A percentile compares a stretch with the other conserved stretches of the same genome.
These are phyloP conservation scores for Mycena venus DNA, from an alignment of 768 basidiomycete genomes.

Conservation along the genomic window DNA sequence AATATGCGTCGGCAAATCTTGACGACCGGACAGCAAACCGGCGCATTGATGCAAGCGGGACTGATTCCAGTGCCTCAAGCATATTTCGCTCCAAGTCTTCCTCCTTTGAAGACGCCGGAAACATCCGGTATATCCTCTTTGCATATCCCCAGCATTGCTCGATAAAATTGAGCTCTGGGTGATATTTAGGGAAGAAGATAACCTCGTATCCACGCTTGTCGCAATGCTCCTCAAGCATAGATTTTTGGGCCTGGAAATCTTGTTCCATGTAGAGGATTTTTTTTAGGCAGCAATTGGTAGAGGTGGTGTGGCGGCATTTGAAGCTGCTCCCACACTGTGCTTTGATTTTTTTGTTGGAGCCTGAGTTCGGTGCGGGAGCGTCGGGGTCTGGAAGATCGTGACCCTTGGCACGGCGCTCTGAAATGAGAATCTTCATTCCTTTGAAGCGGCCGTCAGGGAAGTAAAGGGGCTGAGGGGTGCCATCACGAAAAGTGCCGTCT, in stretches of 20 bases:
- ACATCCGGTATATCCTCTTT: constrained; percentile 12
- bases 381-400: not conserved
- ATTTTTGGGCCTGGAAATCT: not conserved
- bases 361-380: not conserved
- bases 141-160: constrained; percentile 26
- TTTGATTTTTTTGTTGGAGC: not conserved
- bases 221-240: no score
- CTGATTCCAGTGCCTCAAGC: no score
- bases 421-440: no score
- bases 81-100: no score
- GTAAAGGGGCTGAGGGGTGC: not conserved
- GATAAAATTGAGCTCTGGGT: no score
- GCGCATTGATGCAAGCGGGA: no score
- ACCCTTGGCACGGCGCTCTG: not conserved
- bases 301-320: no score
- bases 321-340: not conserved
- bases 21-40: no score
- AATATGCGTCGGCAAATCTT: no score
- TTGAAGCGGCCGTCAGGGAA: not conserved
- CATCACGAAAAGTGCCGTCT: constrained; percentile 25
- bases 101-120: no score
- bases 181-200: constrained; percentile 25
- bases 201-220: constrained; percentile 8
- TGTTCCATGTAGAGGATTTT: no score
- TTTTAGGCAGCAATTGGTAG: no score